These are phyloP conservation scores for Lipomyces mesembrius DNA, from an alignment of 805 yeast genomes.

Conservation along the genomic window DNA sequence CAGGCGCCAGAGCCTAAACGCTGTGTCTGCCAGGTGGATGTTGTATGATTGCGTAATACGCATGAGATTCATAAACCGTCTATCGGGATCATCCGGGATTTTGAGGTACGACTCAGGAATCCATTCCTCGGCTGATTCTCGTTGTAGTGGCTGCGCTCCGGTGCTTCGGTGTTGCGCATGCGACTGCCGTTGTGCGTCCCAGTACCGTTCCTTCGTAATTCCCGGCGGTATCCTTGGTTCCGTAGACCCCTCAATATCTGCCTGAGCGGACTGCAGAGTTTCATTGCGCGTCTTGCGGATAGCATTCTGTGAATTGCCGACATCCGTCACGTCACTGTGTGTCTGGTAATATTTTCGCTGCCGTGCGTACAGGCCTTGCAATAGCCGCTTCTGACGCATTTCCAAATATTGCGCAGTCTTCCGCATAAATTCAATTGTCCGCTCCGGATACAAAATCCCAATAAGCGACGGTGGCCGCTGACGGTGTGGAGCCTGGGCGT, in stretches of 20 bases:
- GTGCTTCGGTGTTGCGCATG: neutral
- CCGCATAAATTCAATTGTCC: slow-evolving; percentile 20
- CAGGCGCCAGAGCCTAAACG: slow-evolving; percentile 28
- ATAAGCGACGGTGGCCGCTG: slow-evolving; percentile 12
- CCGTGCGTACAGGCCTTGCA: neutral
- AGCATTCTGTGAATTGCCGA: neutral
- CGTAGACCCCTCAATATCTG: neutral
- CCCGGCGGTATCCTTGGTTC: slow-evolving; percentile 1
- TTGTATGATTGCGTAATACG: slow-evolving; percentile 19
- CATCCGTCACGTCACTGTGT: neutral
- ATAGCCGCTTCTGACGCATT: neutral
- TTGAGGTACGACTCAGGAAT: slow-evolving; percentile 4
- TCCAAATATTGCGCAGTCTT: slow-evolving; percentile 4
- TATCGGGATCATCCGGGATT: slow-evolving; percentile 26
- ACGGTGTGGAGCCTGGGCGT: neutral
- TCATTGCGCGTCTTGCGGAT: no score
- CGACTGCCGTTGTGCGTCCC: no score
- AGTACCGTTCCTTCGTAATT: neutral
- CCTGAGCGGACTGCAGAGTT: neutral
- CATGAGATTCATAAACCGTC: slow-evolving; percentile 12
- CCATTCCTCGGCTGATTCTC: neutral
- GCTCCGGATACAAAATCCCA: slow-evolving; percentile 25
- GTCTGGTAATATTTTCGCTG: neutral
- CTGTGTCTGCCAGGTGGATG: slow-evolving; percentile 17
- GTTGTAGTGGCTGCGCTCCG: neutral